Percentiles rank a stretch among this genome's conserved stretches.
Conservation (phyloP, 768 basidiomycete species). For the Termitomyces sp. region DNA sequence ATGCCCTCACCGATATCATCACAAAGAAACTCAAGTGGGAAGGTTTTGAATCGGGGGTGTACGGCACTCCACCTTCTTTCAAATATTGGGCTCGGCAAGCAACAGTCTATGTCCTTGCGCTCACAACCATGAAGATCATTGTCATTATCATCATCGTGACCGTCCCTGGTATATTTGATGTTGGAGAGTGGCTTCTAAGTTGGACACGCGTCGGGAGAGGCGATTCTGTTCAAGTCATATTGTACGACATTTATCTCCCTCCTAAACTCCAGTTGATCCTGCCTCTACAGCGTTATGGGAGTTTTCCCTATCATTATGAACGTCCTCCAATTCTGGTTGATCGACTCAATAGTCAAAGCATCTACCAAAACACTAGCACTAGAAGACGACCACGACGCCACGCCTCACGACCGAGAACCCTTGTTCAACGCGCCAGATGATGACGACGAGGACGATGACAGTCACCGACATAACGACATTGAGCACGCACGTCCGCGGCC, state of each 20-base stretch:
- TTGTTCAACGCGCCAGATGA: conserved; percentile 57
- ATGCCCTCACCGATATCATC: conserved; percentile 60
- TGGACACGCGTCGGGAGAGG: conserved; percentile 69
- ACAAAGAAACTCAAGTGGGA: conserved; percentile 63
- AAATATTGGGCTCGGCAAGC: conserved; percentile 76
- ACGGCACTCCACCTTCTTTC: conserved; percentile 80
- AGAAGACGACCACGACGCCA: conserved; percentile 37
- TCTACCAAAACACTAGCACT: conserved; percentile 40
- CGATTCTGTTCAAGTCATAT: conserved; percentile 71
- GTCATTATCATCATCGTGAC: conserved; percentile 75
- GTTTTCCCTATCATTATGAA: conserved; percentile 90
- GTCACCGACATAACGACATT: conserved; percentile 35
- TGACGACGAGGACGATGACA: conserved; percentile 48
- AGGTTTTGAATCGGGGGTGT: conserved; percentile 84
- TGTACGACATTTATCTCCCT: conserved; percentile 49
- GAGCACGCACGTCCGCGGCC: conserved; percentile 41
- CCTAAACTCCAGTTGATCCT: conserved; percentile 4
- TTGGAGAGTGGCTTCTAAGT: conserved; percentile 86
- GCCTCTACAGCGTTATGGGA: conserved; percentile 71
- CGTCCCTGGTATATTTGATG: conserved; percentile 65
- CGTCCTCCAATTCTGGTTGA: conserved; percentile 90
- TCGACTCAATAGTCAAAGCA: conserved; percentile 90
- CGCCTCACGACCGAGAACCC: conserved; percentile 54
- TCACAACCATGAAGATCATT: conserved; percentile 88
- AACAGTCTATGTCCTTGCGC: conserved; percentile 75